A percentile compares a stretch with the other conserved stretches of the same genome.
These are phyloP conservation scores for Naganishia cerealis DNA, from an alignment of 1,284 basidiomycete genomes.

Conservation along the genomic window DNA sequence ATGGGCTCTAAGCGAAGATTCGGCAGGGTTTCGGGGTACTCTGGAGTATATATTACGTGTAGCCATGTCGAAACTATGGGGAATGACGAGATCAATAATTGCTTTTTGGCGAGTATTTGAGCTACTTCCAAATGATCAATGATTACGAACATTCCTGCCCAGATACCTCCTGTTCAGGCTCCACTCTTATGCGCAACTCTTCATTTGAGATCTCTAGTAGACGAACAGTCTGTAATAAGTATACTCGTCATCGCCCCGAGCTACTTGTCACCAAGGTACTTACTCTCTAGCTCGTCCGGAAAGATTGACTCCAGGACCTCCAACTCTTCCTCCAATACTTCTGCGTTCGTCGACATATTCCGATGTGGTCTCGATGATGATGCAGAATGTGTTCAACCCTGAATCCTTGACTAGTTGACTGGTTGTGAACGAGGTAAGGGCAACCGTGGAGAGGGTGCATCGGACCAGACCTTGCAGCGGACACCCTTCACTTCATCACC, in stretches of 20 bases:
- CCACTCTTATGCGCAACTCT: constrained; percentile 78
- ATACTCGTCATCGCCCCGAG: constrained; percentile 35
- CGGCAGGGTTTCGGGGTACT: constrained; percentile 75
- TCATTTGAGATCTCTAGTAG: constrained; percentile 76
- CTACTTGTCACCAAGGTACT: constrained; percentile 47
- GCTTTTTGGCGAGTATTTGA: background rate
- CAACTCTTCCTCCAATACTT: constrained; percentile 26
- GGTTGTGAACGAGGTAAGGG: background rate
- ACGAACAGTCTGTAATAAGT: constrained; percentile 58
- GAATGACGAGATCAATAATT: background rate
- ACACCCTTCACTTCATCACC: too few species aligned
- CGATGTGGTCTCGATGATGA: background rate
- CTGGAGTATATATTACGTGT: constrained; percentile 67
- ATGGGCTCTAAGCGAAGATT: constrained; percentile 67
- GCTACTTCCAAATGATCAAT: constrained; percentile 34
- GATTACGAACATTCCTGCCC: constrained; percentile 62
- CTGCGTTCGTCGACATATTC: constrained; percentile 13
- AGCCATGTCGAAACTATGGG: constrained; percentile 71
- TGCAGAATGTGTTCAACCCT: background rate
- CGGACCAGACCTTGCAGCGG: too few species aligned
- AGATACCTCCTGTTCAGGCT: constrained; percentile 75
- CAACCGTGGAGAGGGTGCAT: background rate
- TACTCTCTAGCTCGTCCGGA: constrained; percentile 86
- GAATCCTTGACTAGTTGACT: background rate
- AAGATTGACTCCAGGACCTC: constrained; percentile 95